Evolutionary conservation across 805 yeast species (phyloP).

Genomic region (Grigorovia jiainica): DNA sequence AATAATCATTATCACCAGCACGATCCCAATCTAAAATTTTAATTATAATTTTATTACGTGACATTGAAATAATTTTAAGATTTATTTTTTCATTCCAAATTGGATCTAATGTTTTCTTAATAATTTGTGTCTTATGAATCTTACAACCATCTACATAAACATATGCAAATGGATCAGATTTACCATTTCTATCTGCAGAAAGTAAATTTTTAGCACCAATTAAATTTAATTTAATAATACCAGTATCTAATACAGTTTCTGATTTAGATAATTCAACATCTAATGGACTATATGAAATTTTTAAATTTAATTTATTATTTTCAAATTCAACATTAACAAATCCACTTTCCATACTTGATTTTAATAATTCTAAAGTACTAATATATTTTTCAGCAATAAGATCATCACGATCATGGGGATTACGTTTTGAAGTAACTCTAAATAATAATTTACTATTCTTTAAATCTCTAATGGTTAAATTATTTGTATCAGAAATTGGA

Average conservation of each 20-base stretch:
- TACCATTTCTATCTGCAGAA: conserved; percentile 64
- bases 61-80: conserved; percentile 55
- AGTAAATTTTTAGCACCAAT: conserved; percentile 44
- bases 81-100: conserved; percentile 62
- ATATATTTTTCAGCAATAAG: conserved; percentile 42
- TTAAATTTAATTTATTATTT: conserved; percentile 35
- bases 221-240: conserved; percentile 47
- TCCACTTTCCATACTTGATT: conserved; percentile 34
- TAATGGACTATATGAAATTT: conserved; percentile 55
- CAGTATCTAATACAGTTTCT: conserved; percentile 63
- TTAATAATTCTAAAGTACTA: conserved; percentile 46
- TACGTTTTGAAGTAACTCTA: conserved; percentile 45
- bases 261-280: conserved; percentile 41
- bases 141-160: conserved; percentile 46
- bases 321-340: conserved; percentile 40
- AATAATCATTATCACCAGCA: conserved; percentile 54
- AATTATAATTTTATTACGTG: conserved; percentile 39
- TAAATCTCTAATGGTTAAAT: conserved; percentile 61
- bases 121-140: conserved; percentile 47
- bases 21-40: conserved; percentile 71
- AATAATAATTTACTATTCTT: conserved; percentile 48
- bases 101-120: conserved; percentile 63
- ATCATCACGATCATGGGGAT: conserved; percentile 39
- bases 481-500: conserved; percentile 42
- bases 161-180: conserved; percentile 60